Base-by-base conservation (phyloP, 2,329 filamentous ascomycete species). In the Oidium heveae region DNA sequence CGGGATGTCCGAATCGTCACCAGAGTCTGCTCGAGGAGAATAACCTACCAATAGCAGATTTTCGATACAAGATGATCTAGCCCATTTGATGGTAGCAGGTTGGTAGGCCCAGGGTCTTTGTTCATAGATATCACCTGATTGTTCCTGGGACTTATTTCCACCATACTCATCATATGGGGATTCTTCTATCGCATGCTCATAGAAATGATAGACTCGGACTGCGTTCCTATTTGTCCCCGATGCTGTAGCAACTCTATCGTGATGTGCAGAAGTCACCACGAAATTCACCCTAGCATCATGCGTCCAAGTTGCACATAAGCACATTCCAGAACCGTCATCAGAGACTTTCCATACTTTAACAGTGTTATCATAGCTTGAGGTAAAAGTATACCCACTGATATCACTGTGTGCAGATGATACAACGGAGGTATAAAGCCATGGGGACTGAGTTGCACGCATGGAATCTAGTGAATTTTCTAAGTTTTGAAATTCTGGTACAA, bases 61-160 rank as follows among this genome's bases (percentile, higher is more conserved):
- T 1, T 66, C 66, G 1, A 73, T 71, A 0, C 59, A 63, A 0
- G 63, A 57, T 1, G 70, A 66, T 24, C 68, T 62, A 0, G 77
- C 78, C 77, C 78, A 82, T 61, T 76, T 75, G 62, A 81, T 74
- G 0, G 77, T 78, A 0, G 78, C 74, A 0, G 78, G 78, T 56
- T 70, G 77, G 60, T 80, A 81, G 0, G 74, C 74, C 78, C 78
- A 82, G 54, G 71, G 73, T 1, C 61, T 59, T 10, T 52, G 54
- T 37, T n/a, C 10, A 13, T 54, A 55, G 22, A 55, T 49, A n/a
- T 60, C 33, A 15, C 20, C 41, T 13, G 32, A 20, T 20, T 41
- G 44, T 18, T 44, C 49, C 16, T 53, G 47, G 13, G 60, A 59
- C 54, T 56, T 61, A 15, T 61, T 60, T 4, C 62, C 61, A 51